Evolutionary conservation across 441 rosid species (phyloP), one percentile per base, ranked within the genome.

Genomic region (Mallotus repandus): DNA sequence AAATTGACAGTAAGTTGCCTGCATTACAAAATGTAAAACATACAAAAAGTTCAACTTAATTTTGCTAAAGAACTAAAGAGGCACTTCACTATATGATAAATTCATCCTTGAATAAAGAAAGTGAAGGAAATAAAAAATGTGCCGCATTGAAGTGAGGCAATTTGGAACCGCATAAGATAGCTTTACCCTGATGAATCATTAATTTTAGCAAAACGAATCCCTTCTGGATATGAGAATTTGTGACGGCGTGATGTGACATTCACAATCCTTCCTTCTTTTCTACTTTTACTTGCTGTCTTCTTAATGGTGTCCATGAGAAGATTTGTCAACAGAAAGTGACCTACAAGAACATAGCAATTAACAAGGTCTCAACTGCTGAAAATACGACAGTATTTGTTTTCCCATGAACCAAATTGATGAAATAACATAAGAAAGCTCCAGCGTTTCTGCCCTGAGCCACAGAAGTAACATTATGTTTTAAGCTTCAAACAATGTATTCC

Each of bases 311-410:
- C 94, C 84, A 88, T 57, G 63, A 89, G 72, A 21, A 85, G 90
- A 63, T 77, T 83, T 38, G 94, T 85, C 80, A 89, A 74, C 76
- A 89, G 90, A 81, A 89, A 89, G 76, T 89, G 91, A 65, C 91
- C 94, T 85, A 84, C 72, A 75, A 50, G 68, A 45, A 59, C 5
- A 16, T 13, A 19, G 35, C 8, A n/a, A 29, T 15, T 13, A 19
- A 61, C 8, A n/a, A 29, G 9, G 19, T 14, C 45, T 14, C 16
- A 50, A 50, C 4, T 38, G 41, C 41, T 4, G 41, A 38, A 38
- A 38, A 4, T 38, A 4, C 5, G 41, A 38, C 7, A 29, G 32
- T 29, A 29, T 29, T 29, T 29, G 32, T 29, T 29, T 29, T 29
- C 32, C 32, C 32, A 2, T 29, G 32, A 29, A 29, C 32, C 32